Evolutionary conservation across 2,329 filamentous ascomycete species (phyloP).

Genomic region (Apiospora malaysiana): DNA sequence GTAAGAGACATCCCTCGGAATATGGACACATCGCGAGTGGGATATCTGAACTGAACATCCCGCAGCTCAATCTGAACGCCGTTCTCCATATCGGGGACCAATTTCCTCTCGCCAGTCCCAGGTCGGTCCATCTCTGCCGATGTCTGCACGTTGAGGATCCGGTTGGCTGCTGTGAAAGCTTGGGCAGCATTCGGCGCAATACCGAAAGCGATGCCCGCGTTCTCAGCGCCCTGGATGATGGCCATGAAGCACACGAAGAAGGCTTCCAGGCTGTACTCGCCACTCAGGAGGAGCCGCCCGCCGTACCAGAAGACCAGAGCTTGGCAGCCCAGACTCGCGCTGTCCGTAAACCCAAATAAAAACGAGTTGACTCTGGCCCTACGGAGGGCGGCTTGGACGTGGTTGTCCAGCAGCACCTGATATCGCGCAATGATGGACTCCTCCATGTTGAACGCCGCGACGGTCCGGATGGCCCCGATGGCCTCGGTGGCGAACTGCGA

Average conservation of each 20-base stretch:
- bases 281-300: slow-evolving; percentile 42
- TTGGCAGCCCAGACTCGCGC: slow-evolving; percentile 41
- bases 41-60: slow-evolving; percentile 67
- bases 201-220: slow-evolving; percentile 47
- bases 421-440: slow-evolving; percentile 67
- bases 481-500: slow-evolving; percentile 75
- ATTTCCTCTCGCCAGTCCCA: slow-evolving; percentile 55
- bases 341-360: slow-evolving; percentile 58
- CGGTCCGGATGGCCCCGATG: slow-evolving; percentile 73
- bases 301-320: slow-evolving; percentile 48
- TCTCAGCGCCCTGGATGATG: slow-evolving; percentile 53
- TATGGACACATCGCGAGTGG: slow-evolving; percentile 50
- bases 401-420: slow-evolving; percentile 57
- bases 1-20: slow-evolving; percentile 50
- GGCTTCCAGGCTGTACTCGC: slow-evolving; percentile 46
- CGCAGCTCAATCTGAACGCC: slow-evolving; percentile 51
- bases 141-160: slow-evolving; percentile 54
- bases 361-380: slow-evolving; percentile 70
- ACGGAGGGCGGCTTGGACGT: slow-evolving; percentile 62
- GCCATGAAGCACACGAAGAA: slow-evolving; percentile 60
- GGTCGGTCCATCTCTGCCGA: slow-evolving; percentile 47
- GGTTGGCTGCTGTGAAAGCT: slow-evolving; percentile 54
- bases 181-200: slow-evolving; percentile 58
- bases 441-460: slow-evolving; percentile 71
- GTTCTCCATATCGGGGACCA: slow-evolving; percentile 39